phyloP scores from a whole-genome alignment of 345 rosid genomes.

The Euphorbia lathyris region DNA sequence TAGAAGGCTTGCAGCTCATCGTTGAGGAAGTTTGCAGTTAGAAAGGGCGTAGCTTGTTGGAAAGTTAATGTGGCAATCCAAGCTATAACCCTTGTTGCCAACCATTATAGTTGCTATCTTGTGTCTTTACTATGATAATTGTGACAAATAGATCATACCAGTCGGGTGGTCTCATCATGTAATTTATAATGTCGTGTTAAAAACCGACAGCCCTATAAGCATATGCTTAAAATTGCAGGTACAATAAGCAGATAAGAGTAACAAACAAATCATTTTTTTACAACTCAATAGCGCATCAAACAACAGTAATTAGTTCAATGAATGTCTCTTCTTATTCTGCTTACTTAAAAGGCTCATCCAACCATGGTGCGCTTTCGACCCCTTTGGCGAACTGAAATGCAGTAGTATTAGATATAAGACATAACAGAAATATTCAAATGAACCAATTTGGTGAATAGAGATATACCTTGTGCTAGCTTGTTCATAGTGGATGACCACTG shows the following conservation, averaged over 20 bases:
- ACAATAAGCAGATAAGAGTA: neutral
- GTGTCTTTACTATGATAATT: no score
- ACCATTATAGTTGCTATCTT: no score
- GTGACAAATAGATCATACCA: no score
- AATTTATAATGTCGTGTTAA: no score
- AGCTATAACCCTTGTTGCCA: no score
- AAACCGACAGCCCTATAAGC: no score
- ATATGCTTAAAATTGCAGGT: neutral
- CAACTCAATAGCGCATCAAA: neutral
- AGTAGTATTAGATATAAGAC: conserved; percentile 5
- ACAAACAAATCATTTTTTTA: neutral
- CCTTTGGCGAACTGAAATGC: conserved; percentile 69
- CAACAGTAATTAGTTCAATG: conserved; percentile 1
- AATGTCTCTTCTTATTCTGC: neutral
- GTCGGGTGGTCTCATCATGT: no score
- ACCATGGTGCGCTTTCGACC: conserved; percentile 96
- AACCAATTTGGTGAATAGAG: neutral
- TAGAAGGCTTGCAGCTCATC: no score
- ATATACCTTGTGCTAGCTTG: conserved; percentile 91
- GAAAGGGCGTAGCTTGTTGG: no score
- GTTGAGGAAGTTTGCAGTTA: no score
- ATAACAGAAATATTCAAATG: conserved; percentile 12
- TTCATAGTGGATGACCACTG: conserved; percentile 94
- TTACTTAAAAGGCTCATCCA: conserved; percentile 43
- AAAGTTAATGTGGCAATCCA: no score